Evolutionary conservation across 139 green algal genomes (phyloP), one percentile per base, ranked within the genome.

Genomic region (Chlamydomonas asymmetrica): DNA sequence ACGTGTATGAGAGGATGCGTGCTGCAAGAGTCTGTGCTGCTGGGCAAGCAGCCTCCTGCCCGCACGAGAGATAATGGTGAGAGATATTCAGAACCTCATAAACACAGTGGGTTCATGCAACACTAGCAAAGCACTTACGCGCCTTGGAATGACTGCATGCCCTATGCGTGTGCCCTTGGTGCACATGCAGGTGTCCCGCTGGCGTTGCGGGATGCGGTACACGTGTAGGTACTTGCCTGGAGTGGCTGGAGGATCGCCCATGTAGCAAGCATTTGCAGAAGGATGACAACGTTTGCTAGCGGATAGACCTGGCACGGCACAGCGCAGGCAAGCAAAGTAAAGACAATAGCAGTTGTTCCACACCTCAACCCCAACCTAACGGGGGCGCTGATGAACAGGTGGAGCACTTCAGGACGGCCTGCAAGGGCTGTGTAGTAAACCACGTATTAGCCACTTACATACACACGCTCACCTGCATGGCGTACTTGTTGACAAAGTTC

Each of bases 401-500:
- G 10, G 45, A 16, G 45, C 45, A 52, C 45, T 16, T 52, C 10
- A 25, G 10, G 45, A 52, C 10, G 45, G n/a, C n/a, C n/a, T 16
- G 45, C 16, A 10, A 52, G 45, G 10, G 45, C 16, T 52, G 45
- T 52, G 16, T 52, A 52, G 45, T 52, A 52, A 25, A 25, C 10
- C 45, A 25, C 10, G 10, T 52, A 16, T 16, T 52, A 52, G 45
- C 16, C 10, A 52, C 16, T 52, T 68, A 29, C 35, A 29, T 7
- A 37, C 34, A 10, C 27, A 38, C n/a, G 13, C 64, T n/a, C 31
- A 74, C 73, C 61, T 82, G 76, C 77, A 83, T 78, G 41, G 37
- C 71, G 32, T 63, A 70, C 52, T 83, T 83, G 70, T 83, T 83
- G 9, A 83, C 68, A 23, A 83, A 83, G 63, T 75, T 79, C 77